phyloP scores from a whole-genome alignment of 768 basidiomycete genomes.

The Mycena galopus region DNA sequence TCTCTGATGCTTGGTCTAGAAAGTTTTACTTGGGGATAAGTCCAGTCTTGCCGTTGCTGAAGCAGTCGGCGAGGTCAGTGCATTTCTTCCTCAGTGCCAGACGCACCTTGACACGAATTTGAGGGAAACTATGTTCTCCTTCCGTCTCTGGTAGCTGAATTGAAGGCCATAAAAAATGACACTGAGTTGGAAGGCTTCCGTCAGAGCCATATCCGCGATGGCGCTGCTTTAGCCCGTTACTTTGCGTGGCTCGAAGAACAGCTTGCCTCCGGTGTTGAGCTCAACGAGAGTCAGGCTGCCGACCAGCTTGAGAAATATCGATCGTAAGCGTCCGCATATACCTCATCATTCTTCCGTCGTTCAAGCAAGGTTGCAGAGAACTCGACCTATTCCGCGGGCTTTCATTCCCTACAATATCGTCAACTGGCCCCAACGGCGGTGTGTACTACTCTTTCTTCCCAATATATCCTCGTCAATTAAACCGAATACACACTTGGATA shows the following conservation, averaged over 20 bases:
- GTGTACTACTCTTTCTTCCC: conserved; percentile 37
- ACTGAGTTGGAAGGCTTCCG: conserved; percentile 93
- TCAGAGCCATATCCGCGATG: conserved; percentile 89
- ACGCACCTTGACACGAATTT: conserved; percentile 18
- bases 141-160: conserved; percentile 81
- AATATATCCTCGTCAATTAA: neutral
- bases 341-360: neutral
- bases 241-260: conserved; percentile 96
- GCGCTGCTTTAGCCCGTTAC: conserved; percentile 87
- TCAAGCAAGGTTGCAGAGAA: conserved; percentile 61
- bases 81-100: conserved; percentile 1
- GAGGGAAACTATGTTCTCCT: conserved; percentile 71
- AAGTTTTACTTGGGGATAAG: conserved; percentile 82
- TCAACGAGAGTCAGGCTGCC: conserved; percentile 88
- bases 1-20: conserved; percentile 53
- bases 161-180: conserved; percentile 85
- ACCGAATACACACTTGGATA: conserved; percentile 40
- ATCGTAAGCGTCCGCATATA: conserved; percentile 61
- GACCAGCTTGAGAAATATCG: conserved; percentile 84
- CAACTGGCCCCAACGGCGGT: conserved; percentile 94
- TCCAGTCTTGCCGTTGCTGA: conserved; percentile 87
- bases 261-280: conserved; percentile 67
- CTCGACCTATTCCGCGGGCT: conserved; percentile 86
- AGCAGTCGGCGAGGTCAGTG: conserved; percentile 77
- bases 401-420: conserved; percentile 94